phyloP scores from a whole-genome alignment of 768 basidiomycete genomes.

The Lyophyllum atratum region DNA sequence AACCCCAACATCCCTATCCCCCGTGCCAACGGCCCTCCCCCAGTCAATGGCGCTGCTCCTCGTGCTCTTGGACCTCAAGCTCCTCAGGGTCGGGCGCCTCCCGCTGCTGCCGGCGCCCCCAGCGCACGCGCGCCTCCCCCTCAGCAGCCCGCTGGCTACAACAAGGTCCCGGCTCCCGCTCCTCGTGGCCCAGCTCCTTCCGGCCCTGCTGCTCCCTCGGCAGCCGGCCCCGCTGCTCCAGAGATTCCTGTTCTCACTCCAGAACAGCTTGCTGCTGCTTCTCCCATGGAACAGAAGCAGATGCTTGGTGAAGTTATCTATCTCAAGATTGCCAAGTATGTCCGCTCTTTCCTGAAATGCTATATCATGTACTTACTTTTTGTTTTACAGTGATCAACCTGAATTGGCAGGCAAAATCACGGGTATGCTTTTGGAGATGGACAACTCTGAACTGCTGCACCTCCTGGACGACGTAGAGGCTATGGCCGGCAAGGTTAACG shows the following conservation, averaged over 20 bases:
- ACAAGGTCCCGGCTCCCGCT: constrained; percentile 37
- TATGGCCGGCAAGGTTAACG: constrained; percentile 86
- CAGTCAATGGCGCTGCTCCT: constrained; percentile 46
- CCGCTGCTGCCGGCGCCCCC: background rate
- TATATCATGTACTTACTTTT: background rate
- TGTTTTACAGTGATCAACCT: constrained; percentile 63
- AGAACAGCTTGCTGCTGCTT: constrained; percentile 58
- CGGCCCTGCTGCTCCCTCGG: constrained; percentile 39
- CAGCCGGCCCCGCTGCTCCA: constrained; percentile 37
- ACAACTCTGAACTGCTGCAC: constrained; percentile 88
- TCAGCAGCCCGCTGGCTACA: constrained; percentile 18
- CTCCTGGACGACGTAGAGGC: constrained; percentile 85
- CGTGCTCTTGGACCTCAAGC: constrained; percentile 38
- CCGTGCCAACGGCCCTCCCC: constrained; percentile 56
- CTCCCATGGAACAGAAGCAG: constrained; percentile 93
- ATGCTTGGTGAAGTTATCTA: constrained; percentile 97
- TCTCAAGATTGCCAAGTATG: constrained; percentile 83
- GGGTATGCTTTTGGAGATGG: constrained; percentile 99
- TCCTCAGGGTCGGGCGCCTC: constrained; percentile 8
- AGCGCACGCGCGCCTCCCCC: constrained; percentile 9
- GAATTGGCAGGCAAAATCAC: constrained; percentile 99
- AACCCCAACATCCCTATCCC: constrained; percentile 64
- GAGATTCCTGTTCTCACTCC: constrained; percentile 46
- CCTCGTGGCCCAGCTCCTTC: constrained; percentile 48
- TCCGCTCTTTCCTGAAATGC: constrained; percentile 11